Evolutionary conservation across 140 eudicot genomes (phyloP).

Genomic region (Bidens hawaiensis): DNA sequence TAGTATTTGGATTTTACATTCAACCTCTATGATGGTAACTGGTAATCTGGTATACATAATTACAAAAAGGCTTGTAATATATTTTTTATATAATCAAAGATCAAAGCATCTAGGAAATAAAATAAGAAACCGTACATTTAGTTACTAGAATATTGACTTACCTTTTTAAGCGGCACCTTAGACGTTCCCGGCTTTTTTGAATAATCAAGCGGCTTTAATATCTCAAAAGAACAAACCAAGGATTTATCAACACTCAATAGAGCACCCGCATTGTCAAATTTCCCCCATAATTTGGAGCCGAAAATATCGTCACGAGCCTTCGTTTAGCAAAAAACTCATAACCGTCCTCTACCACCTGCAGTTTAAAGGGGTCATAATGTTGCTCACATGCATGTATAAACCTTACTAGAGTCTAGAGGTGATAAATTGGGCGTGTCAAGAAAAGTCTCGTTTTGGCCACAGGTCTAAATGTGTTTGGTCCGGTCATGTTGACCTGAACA

Average conservation of each 20-base stretch:
- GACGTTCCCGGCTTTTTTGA: conserved; percentile 37
- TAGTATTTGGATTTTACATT: neutral
- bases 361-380: conserved; percentile 10
- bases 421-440: neutral
- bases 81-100: neutral
- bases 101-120: neutral
- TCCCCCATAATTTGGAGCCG: conserved; percentile 50
- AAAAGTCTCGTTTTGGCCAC: neutral
- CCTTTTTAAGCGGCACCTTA: conserved; percentile 33
- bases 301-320: conserved; percentile 46
- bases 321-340: conserved; percentile 47
- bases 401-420: neutral
- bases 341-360: conserved; percentile 49
- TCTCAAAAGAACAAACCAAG: conserved; percentile 45
- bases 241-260: conserved; percentile 44
- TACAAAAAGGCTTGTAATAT: neutral
- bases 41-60: neutral
- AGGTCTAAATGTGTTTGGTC: neutral
- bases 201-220: conserved; percentile 36
- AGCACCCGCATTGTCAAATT: conserved; percentile 49
- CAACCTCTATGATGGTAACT: neutral
- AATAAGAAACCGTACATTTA: neutral
- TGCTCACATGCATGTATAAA: neutral
- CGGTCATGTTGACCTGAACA: neutral
- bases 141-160: conserved; percentile 7